A percentile compares a stretch with the other conserved stretches of the same genome.
phyloP scores from a whole-genome alignment of 257 asterid species.

The Solanum peruvianum region DNA sequence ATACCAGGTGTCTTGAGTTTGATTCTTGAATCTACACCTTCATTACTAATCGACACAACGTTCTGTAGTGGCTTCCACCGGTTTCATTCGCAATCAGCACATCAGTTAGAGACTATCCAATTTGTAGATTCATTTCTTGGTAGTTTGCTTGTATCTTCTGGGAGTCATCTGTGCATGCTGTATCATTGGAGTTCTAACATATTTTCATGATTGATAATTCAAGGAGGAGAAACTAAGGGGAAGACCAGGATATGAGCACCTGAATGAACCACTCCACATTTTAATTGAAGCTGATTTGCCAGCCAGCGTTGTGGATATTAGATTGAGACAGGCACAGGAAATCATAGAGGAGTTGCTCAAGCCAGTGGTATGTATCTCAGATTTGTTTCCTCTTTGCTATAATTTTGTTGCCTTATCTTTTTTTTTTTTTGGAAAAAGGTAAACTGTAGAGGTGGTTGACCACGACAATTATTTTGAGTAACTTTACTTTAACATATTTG shows the following conservation, averaged over 20 bases:
- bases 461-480: neutral
- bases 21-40: neutral
- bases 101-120: neutral
- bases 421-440: neutral
- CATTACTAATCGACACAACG: neutral
- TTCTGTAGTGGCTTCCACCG: neutral
- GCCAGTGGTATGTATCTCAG: slow-evolving; percentile 65
- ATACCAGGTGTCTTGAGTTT: neutral
- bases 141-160: no score
- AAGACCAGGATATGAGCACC: slow-evolving; percentile 94
- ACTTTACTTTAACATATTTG: neutral
- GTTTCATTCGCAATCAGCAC: neutral
- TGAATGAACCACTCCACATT: slow-evolving; percentile 78
- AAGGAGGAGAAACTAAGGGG: slow-evolving; percentile 91
- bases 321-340: slow-evolving; percentile 85
- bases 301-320: slow-evolving; percentile 58
- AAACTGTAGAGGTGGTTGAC: neutral
- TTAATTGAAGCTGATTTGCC: slow-evolving; percentile 95
- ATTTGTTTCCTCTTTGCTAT: neutral
- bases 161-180: neutral
- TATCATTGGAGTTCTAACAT: neutral
- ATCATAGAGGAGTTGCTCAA: slow-evolving; percentile 81
- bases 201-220: slow-evolving; percentile 6
- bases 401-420: neutral
- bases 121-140: neutral